Conservation (phyloP, 1,139 yeast species). For the Lodderomyces pseudojiufengensis region DNA sequence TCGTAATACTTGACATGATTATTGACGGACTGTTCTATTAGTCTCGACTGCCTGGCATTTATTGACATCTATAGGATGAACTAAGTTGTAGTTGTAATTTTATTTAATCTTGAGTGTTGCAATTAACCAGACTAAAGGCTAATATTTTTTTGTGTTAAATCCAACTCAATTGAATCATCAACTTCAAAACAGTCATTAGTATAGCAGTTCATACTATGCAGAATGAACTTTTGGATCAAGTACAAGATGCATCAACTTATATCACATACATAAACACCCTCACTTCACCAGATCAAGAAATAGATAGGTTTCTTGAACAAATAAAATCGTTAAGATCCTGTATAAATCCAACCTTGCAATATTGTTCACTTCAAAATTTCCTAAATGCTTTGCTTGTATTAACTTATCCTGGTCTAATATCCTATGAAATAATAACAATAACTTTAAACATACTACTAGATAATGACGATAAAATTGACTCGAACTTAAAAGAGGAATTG, state of each 20-base stretch:
- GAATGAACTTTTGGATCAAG: slow-evolving; percentile 3
- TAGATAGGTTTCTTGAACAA: not conserved
- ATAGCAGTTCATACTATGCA: no score
- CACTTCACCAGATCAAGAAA: slow-evolving; percentile 1
- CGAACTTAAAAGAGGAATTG: slow-evolving; percentile 17
- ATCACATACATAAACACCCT: slow-evolving; percentile 11
- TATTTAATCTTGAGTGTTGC: not conserved
- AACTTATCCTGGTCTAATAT: slow-evolving; percentile 14
- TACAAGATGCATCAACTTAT: slow-evolving; percentile 10
- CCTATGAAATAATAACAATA: slow-evolving; percentile 2
- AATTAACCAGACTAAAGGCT: no score
- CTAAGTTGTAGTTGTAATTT: slow-evolving; percentile 5
- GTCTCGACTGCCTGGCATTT: slow-evolving; percentile 11
- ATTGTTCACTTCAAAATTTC: slow-evolving; percentile 12
- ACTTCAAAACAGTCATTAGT: no score
- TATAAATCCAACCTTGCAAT: slow-evolving; percentile 5
- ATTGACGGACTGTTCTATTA: slow-evolving; percentile 31
- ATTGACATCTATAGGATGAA: slow-evolving; percentile 1
- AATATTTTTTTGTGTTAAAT: slow-evolving; percentile 3
- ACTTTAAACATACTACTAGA: no score
- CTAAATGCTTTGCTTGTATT: slow-evolving; percentile 15
- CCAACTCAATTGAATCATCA: not conserved
- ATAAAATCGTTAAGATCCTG: slow-evolving; percentile 3
- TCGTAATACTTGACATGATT: slow-evolving; percentile 35
- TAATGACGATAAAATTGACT: no score